Evolutionary conservation across 805 yeast species (phyloP), one percentile per base, ranked within the genome.

Genomic region (Wickerhamiella domercqiae): DNA sequence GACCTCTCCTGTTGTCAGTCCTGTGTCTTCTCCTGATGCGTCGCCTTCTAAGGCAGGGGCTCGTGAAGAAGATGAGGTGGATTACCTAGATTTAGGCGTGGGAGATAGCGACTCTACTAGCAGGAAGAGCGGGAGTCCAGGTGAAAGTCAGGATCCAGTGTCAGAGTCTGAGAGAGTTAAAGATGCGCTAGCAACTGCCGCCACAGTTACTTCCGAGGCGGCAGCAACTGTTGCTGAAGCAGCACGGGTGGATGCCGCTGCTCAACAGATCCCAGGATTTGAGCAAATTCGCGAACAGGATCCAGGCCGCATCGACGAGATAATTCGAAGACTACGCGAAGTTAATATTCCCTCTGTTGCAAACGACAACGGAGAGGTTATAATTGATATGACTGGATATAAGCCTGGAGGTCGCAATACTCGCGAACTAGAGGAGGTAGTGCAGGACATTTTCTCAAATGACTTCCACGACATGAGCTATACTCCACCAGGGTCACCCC

Each of bases 321-420:
- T 50, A 31, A 42, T 49, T 19, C 21, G 36, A 25, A 37, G 40
- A 32, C 46, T 50, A 22, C 39, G 47, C 14, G 67, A 70, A 45
- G 72, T 73, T 46, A 81, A 84, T 52, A 84, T 90, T 22, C 95
- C 96, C 1, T 76, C 93, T 21, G 81, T 75, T 47, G 70, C 86
- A 26, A 93, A 81, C 44, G 76, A 78, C 43, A 80, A 82, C 50
- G 98, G 98, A 9, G 94, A 84, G 52, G 66, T 90, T 48, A 70
- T 84, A 30, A 61, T 90, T 32, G 98, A 90, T 59, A 82, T 87
- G 76, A 93, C 84, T 49, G 98, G 98, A 14, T 90, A 90, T 60
- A 87, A 86, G 58, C 78, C 93, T 24, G 83, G 77, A 49, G 52
- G 52, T 25, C 46, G 46, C 31, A 45, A 50, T 38, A 78, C 75